Percentiles rank a stretch among this genome's conserved stretches.
Evolutionary conservation across 2,329 filamentous ascomycete species (phyloP).

Genomic region (Xylariomycetidae sp.): DNA sequence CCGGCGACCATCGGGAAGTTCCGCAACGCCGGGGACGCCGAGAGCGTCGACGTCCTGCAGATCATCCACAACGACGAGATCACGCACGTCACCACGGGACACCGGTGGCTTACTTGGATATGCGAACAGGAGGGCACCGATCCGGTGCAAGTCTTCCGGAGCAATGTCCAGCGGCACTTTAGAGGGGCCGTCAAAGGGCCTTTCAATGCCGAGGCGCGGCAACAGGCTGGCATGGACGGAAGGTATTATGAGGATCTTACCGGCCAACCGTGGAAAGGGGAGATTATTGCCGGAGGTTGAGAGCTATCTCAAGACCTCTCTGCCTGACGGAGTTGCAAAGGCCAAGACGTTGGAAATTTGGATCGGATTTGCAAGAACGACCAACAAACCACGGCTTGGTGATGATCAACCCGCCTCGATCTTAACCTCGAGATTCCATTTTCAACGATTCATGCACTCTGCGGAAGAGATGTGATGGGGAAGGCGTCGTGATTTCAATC

Average conservation of each 20-base stretch:
- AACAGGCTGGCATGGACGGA: slow-evolving; percentile 38
- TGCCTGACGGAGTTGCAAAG: no score
- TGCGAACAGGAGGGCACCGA: slow-evolving; percentile 39
- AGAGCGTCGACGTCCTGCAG: slow-evolving; percentile 36
- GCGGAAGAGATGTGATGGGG: no score
- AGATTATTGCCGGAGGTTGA: slow-evolving; percentile 27
- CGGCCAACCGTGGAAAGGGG: slow-evolving; percentile 21
- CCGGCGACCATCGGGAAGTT: slow-evolving; percentile 44
- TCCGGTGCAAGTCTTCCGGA: slow-evolving; percentile 39
- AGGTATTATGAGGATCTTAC: slow-evolving; percentile 35
- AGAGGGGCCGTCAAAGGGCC: slow-evolving; percentile 36
- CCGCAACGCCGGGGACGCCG: slow-evolving; percentile 32
- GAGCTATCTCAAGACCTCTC: no score
- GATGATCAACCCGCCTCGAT: no score
- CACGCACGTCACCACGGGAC: slow-evolving; percentile 43
- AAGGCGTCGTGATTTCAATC: no score
- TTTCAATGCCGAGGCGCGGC: slow-evolving; percentile 38
- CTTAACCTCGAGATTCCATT: no score
- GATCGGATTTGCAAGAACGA: no score
- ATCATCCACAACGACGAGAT: slow-evolving; percentile 45
- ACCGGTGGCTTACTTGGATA: slow-evolving; percentile 43
- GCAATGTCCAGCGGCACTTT: slow-evolving; percentile 38
- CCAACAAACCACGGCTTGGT: no score
- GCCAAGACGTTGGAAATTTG: no score
- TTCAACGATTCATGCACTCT: no score